Base-by-base conservation (phyloP, 202 grass and related monocot species). In the Cymbopogon flexuosus region DNA sequence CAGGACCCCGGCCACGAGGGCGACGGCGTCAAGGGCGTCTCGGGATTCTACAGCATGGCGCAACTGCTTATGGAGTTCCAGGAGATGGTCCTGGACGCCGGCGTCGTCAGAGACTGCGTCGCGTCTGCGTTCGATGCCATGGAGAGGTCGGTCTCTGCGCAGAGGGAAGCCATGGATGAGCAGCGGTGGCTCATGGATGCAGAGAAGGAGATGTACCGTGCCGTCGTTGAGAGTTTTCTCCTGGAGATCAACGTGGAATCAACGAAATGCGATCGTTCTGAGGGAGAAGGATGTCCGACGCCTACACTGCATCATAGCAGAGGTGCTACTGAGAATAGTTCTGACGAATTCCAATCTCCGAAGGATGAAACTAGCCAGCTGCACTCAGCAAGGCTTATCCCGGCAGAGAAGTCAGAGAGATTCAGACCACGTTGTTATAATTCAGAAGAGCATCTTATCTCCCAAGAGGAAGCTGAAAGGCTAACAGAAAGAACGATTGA, bases 21-120 rank as follows among this genome's bases (percentile, higher is more conserved):
- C 57, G 65, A 88, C 18, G 79, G 64, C 4, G 79, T 82, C 21
- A 86, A 86, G 34, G 51, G 79, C 5, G 19, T 93, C 21, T 47
- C 70, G 16, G 83, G 79, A 14, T 85, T 94, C 49, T 88, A 91
- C 36, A 78, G 80, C 69, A 89, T 89, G 79, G 85, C 88, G 57
- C 83, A 94, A 37, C 62, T 91, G 65, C 79, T 81, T 43, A 84
- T 82, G 83, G 83, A 86, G 70, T 89, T 87, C 60, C 80, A 91
- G 72, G 91, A 94, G 71, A 89, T 91, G 76, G 70, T 85, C 72
- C 43, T 77, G 13, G 80, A 90, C 70, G 65, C 83, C 14, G 75
- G 81, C 12, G 45, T 78, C 16, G 75, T 94, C 6, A 87, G 73
- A 45, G 66, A 86, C 70, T 78, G 68, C 27, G 71, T 94, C 29